Conservation (phyloP, 148 eudicot genomes). For the Amaranthus cruentus region DNA sequence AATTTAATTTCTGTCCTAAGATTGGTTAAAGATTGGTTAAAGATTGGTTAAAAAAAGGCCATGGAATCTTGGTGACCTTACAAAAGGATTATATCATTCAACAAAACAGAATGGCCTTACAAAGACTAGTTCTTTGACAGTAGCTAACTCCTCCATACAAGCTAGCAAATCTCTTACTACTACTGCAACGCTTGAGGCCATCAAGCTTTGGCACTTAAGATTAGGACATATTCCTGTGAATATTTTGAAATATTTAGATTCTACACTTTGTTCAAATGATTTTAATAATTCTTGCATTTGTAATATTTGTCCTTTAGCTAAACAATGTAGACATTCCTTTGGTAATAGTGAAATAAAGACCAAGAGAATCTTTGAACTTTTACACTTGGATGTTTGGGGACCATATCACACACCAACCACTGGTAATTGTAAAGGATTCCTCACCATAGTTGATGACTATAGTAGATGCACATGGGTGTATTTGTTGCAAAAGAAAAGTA, state of each 20-base stretch:
- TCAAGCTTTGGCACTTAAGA: neutral
- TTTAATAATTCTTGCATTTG: neutral
- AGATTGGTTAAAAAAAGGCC: no score
- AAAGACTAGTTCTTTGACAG: no score
- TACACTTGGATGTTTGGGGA: neutral
- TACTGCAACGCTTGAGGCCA: neutral
- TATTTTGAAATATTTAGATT: neutral
- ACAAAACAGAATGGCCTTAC: no score
- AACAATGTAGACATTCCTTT: neutral
- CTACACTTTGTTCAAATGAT: neutral
- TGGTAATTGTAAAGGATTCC: neutral
- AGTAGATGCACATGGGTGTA: no score
- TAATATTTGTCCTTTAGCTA: neutral
- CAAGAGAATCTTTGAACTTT: neutral
- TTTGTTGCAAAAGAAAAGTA: no score
- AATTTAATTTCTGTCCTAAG: neutral
- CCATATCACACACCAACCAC: neutral
- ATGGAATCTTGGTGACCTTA: neutral
- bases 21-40: no score
- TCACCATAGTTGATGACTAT: neutral
- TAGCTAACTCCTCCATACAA: no score
- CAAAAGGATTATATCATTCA: no score
- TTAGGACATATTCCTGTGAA: neutral
- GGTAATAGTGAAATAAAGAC: neutral
- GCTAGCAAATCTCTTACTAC: no score